Conservation (phyloP, 345 rosid genomes). For the Populus deltoides region DNA sequence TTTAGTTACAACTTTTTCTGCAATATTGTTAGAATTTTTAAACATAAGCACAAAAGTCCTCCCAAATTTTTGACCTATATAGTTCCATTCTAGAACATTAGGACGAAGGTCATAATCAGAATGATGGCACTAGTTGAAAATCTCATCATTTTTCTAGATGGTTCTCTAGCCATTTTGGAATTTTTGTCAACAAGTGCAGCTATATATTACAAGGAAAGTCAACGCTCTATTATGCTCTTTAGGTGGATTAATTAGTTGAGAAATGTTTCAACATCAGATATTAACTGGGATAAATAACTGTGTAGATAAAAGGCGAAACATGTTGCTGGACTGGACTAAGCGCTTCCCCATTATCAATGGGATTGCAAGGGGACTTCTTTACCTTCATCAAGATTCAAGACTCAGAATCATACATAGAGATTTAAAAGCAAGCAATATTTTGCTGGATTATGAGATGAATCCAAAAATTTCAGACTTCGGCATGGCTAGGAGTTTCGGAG, state of each 20-base stretch:
- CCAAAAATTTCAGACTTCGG: conserved; percentile 20
- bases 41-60: neutral
- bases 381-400: conserved; percentile 21
- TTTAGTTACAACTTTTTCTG: neutral
- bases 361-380: conserved; percentile 19
- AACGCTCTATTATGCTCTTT: no score
- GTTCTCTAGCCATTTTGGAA: neutral
- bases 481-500: conserved; percentile 12
- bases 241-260: no score
- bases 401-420: conserved; percentile 16
- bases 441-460: conserved; percentile 8
- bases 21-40: neutral
- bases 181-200: neutral
- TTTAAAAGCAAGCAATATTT: conserved; percentile 13
- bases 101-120: neutral
- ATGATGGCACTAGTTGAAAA: neutral
- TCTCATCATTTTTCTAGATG: neutral
- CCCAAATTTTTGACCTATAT: neutral
- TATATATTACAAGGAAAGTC: neutral
- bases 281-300: neutral
- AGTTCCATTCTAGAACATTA: neutral
- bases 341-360: conserved; percentile 13
- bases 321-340: conserved; percentile 9
- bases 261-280: neutral
- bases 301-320: neutral